Percentiles rank a stretch among this genome's conserved stretches.
phyloP scores from a whole-genome alignment of 2,329 filamentous ascomycete species.

The Cladosporium sp. region DNA sequence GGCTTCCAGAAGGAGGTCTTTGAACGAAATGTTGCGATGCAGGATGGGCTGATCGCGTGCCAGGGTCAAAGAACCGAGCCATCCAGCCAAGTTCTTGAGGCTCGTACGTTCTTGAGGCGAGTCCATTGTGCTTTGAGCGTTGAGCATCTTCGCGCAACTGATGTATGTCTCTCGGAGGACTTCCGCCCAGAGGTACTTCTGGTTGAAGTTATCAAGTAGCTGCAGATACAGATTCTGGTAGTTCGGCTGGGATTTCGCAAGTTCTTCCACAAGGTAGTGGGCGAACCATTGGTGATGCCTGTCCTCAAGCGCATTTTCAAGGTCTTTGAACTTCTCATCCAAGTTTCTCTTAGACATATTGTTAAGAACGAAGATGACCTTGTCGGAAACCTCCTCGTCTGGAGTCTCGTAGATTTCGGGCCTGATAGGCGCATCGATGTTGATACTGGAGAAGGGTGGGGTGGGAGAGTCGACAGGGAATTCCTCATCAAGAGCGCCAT shows the following conservation, averaged over 20 bases:
- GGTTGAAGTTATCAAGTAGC: conserved; percentile 75
- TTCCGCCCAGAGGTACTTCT: conserved; percentile 75
- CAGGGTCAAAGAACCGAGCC: conserved; percentile 89
- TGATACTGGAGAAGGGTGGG: conserved; percentile 72
- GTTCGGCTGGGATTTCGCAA: conserved; percentile 95
- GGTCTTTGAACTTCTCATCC: conserved; percentile 74
- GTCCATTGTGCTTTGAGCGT: conserved; percentile 80
- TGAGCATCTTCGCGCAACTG: conserved; percentile 79
- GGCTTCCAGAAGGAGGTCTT: conserved; percentile 87
- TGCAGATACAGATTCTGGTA: conserved; percentile 92
- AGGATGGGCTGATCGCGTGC: conserved; percentile 93
- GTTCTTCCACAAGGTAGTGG: conserved; percentile 87
- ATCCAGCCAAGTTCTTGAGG: conserved; percentile 86
- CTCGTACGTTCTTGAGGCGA: conserved; percentile 80
- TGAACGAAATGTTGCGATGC: conserved; percentile 95
- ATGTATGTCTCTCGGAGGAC: conserved; percentile 90
- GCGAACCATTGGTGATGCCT: conserved; percentile 96
- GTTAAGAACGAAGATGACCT: conserved; percentile 92
- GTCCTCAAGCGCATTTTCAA: conserved; percentile 71
- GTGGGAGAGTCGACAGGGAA: conserved; percentile 54
- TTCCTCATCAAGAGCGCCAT: conserved; percentile 65
- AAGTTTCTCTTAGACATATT: conserved; percentile 91
- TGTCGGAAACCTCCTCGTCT: conserved; percentile 78
- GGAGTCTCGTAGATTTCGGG: conserved; percentile 73
- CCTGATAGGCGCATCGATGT: conserved; percentile 64